phyloP scores from a whole-genome alignment of 2,329 filamentous ascomycete genomes.

The Cladorrhinum sp. region DNA sequence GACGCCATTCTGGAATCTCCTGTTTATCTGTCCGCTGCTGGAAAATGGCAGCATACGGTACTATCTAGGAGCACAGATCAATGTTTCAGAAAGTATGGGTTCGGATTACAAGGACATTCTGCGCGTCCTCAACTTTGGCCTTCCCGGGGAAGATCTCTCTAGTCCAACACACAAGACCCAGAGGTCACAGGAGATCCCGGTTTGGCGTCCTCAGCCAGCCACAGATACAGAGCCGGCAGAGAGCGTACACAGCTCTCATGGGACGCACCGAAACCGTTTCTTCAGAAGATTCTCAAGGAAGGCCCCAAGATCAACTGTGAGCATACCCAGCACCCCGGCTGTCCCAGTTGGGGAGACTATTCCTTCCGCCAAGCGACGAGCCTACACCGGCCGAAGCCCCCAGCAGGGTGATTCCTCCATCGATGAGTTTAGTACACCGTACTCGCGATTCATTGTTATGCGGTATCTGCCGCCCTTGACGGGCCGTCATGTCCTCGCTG shows the following conservation, averaged over 20 bases:
- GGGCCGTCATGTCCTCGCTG: slow-evolving; percentile 26
- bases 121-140: slow-evolving; percentile 43
- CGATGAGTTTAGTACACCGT: slow-evolving; percentile 27
- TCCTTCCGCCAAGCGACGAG: slow-evolving; percentile 5
- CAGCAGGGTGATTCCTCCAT: slow-evolving; percentile 11
- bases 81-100: slow-evolving; percentile 53
- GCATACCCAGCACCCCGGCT: neutral
- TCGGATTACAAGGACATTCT: slow-evolving; percentile 47
- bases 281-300: slow-evolving; percentile 19
- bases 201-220: neutral
- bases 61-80: slow-evolving; percentile 56
- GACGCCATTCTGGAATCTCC: slow-evolving; percentile 54
- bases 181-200: slow-evolving; percentile 3
- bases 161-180: neutral
- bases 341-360: neutral
- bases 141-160: slow-evolving; percentile 32
- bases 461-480: slow-evolving; percentile 27
- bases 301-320: neutral
- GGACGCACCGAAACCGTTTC: slow-evolving; percentile 16
- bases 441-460: slow-evolving; percentile 32
- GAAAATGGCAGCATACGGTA: slow-evolving; percentile 49
- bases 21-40: slow-evolving; percentile 52
- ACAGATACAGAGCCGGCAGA: neutral
- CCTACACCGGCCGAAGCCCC: slow-evolving; percentile 9
- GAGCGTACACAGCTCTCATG: neutral